These are phyloP conservation scores for Paecilomyces formosus DNA, from an alignment of 2,329 filamentous ascomycete genomes.

Conservation along the genomic window DNA sequence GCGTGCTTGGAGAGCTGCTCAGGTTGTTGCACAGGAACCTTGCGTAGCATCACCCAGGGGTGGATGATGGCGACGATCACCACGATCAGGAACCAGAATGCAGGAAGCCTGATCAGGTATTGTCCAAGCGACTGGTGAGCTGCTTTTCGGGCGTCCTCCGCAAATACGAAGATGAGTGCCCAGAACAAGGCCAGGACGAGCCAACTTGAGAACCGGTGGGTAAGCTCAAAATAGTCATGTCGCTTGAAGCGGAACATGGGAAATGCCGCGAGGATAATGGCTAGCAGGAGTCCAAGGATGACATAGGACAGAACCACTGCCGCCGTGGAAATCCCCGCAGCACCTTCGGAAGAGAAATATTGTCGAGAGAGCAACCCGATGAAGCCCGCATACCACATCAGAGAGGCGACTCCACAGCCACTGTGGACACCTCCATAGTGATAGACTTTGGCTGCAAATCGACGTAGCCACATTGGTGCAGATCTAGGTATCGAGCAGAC, in stretches of 20 bases:
- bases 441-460: conserved; percentile 43
- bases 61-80: conserved; percentile 60
- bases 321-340: conserved; percentile 20
- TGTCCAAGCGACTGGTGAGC: conserved; percentile 26
- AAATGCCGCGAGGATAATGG: conserved; percentile 57
- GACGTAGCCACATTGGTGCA: conserved; percentile 39
- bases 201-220: conserved; percentile 71
- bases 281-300: conserved; percentile 50
- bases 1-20: conserved; percentile 67
- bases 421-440: conserved; percentile 50
- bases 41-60: conserved; percentile 66
- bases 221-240: conserved; percentile 64
- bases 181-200: conserved; percentile 58
- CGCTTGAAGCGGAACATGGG: conserved; percentile 54
- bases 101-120: conserved; percentile 40
- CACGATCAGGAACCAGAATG: conserved; percentile 61
- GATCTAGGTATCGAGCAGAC: conserved; percentile 39
- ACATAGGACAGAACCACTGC: conserved; percentile 50
- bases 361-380: conserved; percentile 26
- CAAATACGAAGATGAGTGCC: conserved; percentile 51
- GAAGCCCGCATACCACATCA: conserved; percentile 40
- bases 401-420: conserved; percentile 42
- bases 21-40: conserved; percentile 55
- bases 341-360: conserved; percentile 18
- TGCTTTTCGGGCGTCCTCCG: conserved; percentile 34